These are phyloP conservation scores for Geotrichum restrictum DNA, from an alignment of 1,139 yeast species.

Conservation along the genomic window DNA sequence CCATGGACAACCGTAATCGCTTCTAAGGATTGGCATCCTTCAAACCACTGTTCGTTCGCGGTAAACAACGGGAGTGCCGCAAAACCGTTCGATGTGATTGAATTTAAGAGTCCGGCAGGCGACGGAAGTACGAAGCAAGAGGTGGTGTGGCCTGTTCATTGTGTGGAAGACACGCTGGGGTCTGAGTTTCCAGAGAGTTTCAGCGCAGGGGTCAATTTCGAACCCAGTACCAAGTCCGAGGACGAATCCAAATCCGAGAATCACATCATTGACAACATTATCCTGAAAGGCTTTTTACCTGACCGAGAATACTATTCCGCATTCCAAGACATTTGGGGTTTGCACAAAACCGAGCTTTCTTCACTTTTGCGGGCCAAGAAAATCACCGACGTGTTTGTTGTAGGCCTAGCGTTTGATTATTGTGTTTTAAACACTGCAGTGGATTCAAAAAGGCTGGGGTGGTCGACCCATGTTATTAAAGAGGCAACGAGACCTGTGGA, in stretches of 20 bases:
- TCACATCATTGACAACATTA: slow-evolving; percentile 38
- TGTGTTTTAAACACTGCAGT: slow-evolving; percentile 76
- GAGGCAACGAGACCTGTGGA: slow-evolving; percentile 53
- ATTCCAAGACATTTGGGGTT: slow-evolving; percentile 73
- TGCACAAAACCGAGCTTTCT: slow-evolving; percentile 64
- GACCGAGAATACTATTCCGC: slow-evolving; percentile 91
- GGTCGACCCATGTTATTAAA: slow-evolving; percentile 55
- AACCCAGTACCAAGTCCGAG: no score
- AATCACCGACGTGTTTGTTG: slow-evolving; percentile 63
- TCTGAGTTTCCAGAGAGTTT: slow-evolving; percentile 57
- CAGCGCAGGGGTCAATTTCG: slow-evolving; percentile 9
- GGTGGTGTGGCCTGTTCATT: slow-evolving; percentile 86
- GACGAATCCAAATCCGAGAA: no score
- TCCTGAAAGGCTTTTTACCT: slow-evolving; percentile 64
- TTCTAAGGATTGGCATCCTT: slow-evolving; percentile 89
- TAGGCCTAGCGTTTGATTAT: slow-evolving; percentile 81
- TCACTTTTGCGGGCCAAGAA: slow-evolving; percentile 43
- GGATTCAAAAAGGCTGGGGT: slow-evolving; percentile 62
- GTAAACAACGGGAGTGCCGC: slow-evolving; percentile 30
- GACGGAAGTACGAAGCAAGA: slow-evolving; percentile 40
- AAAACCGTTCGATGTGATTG: slow-evolving; percentile 53
- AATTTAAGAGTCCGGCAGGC: slow-evolving; percentile 49
- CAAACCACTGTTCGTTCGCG: slow-evolving; percentile 76
- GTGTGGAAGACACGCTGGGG: slow-evolving; percentile 69
- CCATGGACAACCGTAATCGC: slow-evolving; percentile 65